A percentile compares a stretch with the other conserved stretches of the same genome.
Conservation (phyloP, 192 early-diverging fungal genomes). For the Fimicolochytrium jonesii region DNA sequence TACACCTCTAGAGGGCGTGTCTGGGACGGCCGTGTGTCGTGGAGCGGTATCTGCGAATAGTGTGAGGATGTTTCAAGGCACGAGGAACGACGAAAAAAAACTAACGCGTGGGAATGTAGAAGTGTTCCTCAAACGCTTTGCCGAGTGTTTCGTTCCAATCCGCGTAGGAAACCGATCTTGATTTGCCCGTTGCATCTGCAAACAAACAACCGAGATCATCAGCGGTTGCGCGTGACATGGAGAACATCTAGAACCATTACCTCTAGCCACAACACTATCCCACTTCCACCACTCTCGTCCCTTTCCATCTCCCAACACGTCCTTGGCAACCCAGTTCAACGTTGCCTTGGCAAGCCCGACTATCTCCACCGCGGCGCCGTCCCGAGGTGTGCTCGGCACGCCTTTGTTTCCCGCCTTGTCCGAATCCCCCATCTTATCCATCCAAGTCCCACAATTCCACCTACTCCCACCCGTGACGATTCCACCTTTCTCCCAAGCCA, state of each 20-base stretch:
- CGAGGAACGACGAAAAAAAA: not conserved
- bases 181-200: no score
- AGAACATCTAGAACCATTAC: slow-evolving; percentile 29
- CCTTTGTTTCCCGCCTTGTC: slow-evolving; percentile 91
- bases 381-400: slow-evolving; percentile 85
- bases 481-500: slow-evolving; percentile 67
- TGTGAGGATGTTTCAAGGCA: no score
- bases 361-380: slow-evolving; percentile 90
- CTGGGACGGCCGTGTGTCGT: no score
- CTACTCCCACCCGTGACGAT: slow-evolving; percentile 82
- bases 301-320: slow-evolving; percentile 23
- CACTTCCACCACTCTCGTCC: slow-evolving; percentile 29
- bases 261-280: slow-evolving; percentile 42
- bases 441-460: slow-evolving; percentile 99
- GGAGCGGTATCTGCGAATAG: no score
- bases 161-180: slow-evolving; percentile 47
- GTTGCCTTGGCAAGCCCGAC: slow-evolving; percentile 82
- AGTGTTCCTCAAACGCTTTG: slow-evolving; percentile 78
- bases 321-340: slow-evolving; percentile 72
- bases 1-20: no score
- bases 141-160: slow-evolving; percentile 81
- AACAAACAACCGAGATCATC: no score
- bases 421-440: slow-evolving; percentile 93
- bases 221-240: no score
- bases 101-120: slow-evolving; percentile 82